Evolutionary conservation across 345 rosid species (phyloP), one percentile per base, ranked within the genome.

Genomic region (Anastatica hierochuntica): DNA sequence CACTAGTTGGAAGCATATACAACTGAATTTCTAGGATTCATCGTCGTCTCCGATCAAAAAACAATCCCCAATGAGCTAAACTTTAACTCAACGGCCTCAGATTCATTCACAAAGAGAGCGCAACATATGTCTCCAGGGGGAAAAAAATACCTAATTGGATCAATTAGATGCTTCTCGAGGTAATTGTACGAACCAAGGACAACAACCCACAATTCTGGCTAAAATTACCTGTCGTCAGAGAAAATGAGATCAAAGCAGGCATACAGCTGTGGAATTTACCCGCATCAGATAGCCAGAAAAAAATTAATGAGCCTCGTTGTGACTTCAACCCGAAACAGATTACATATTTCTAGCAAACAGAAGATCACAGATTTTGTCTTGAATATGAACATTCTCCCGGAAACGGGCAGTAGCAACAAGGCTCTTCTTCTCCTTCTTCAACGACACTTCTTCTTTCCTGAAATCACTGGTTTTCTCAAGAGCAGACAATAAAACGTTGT

Each of bases 301-400:
- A 24, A 24, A 24, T 24, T 3, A 29, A 29, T 29, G 33, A 8
- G 27, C 33, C 33, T 29, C 2, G 33, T 29, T 1, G 8, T 29
- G 8, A 21, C 24, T 21, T 21, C 24, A 21, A 2, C 24, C 2
- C 3, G 3, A 21, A 29, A 3, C 33, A 6, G 10, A 29, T 29
- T 8, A 29, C 33, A 58, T 18, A 49, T 70, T 62, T 42, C 44
- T 49, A 47, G 75, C 79, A 75, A 76, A 88, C 15, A 88, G 73
- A 53, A 83, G 77, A 57, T 90, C 84, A 63, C 97, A 85, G n/a
- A 90, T 72, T 55, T 62, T 78, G 56, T 80, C 80, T 39, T 76
- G 77, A 18, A 45, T 11, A 5, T 71, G 29, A 23, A 69, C 60
- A 21, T 65, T 42, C 45, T 69, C 79, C 56, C 38, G 42, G 37